Base-by-base conservation (phyloP, 768 basidiomycete species). In the Mycena leptocephala region DNA sequence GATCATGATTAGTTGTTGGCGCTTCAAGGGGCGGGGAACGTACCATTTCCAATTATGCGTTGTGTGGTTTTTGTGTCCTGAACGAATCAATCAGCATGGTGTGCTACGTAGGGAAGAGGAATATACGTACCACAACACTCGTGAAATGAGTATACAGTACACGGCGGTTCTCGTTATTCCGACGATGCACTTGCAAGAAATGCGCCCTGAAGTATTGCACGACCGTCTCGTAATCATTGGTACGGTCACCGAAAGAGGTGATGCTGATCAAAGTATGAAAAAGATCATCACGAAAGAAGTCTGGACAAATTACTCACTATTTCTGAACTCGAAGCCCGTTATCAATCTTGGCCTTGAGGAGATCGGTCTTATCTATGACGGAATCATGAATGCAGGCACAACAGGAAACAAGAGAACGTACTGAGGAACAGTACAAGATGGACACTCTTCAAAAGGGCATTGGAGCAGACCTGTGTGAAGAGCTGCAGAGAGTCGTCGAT, bases 401-500 rank as follows among this genome's bases (percentile, higher is more conserved):
- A 56, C 39, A 55, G 70, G 53, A 37, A n/a, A 43, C 48, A 41
- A 55, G 24, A 41, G 28, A 24, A 85, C 92, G 41, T 83, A 91
- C 91, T 92, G 11, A 92, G 85, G 84, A 92, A 93, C 59, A 92
- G 83, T 20, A 92, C 89, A 28, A 92, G 80, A 80, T 91, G 89
- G 30, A 92, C 93, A 46, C 89, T 93, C 82, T 95, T 95, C 64
- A 97, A 86, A 64, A 96, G 89, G 39, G 90, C 89, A 81, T 96
- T 96, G 39, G 94, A 93, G 81, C 95, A 96, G 14, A 96, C 95
- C 79, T 95, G 90, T 6, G 95, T 96, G 83, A 96, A 97, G 28
- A 96, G 87, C 84, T 95, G 95, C n/a, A 97, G 85, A 0, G 95
- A 96, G 82, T 97, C 96, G 76, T 96, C 95, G 37, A 97, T 95